Evolutionary conservation across 805 yeast species (phyloP).

Genomic region (Metschnikowia reukaufii): DNA sequence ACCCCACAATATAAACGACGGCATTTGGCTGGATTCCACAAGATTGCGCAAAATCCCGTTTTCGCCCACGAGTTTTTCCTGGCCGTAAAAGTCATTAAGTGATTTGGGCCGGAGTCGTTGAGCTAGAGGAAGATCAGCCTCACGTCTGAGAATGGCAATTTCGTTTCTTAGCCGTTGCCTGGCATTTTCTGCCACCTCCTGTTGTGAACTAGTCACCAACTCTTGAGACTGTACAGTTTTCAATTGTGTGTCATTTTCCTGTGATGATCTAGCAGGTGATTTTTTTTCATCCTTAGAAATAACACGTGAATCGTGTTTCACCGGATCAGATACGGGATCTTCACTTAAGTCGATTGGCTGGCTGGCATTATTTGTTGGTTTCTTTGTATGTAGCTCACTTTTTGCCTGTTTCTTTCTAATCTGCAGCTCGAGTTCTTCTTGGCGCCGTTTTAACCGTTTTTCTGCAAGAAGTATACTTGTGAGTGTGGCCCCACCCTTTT

Average conservation of each 20-base stretch:
- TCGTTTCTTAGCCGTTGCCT: not conserved
- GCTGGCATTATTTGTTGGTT: not conserved
- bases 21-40: conserved; percentile 34
- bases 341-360: not conserved
- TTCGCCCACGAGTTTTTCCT: conserved; percentile 39
- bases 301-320: no score
- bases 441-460: conserved; percentile 24
- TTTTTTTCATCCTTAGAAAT: conserved; percentile 7
- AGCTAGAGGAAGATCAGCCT: conserved; percentile 35
- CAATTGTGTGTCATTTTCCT: conserved; percentile 4
- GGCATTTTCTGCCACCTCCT: not conserved
- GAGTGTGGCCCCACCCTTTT: conserved; percentile 31
- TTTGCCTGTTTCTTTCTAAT: conserved; percentile 6
- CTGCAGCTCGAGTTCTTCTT: conserved; percentile 17
- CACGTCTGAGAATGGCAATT: conserved; percentile 17
- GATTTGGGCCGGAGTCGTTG: conserved; percentile 41
- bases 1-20: conserved; percentile 46
- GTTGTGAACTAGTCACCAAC: not conserved
- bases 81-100: conserved; percentile 42
- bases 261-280: conserved; percentile 17
- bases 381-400: not conserved
- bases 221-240: not conserved
- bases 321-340: not conserved
- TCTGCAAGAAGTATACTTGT: conserved; percentile 39
- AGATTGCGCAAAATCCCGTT: conserved; percentile 38